Evolutionary conservation across 352 stramenopile species (phyloP).

Genomic region (Globisporangium sylvaticum): DNA sequence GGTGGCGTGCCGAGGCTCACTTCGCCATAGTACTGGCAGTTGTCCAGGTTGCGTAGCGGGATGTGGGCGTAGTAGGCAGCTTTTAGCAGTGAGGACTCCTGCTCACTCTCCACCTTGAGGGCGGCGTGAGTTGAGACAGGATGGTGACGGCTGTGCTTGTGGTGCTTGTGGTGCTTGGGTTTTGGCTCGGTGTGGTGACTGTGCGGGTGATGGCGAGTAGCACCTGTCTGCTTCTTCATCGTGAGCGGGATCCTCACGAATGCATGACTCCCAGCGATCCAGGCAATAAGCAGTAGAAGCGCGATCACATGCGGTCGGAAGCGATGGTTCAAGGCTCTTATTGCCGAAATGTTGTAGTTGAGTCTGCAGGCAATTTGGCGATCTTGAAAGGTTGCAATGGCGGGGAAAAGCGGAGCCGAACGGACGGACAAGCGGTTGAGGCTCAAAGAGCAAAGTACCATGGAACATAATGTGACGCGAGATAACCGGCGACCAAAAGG

Average conservation of each 20-base stretch:
- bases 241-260: slow-evolving; percentile 14
- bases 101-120: slow-evolving; percentile 9
- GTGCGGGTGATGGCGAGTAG: background rate
- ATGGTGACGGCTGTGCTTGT: background rate
- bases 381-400: background rate
- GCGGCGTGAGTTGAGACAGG: background rate
- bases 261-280: background rate
- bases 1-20: slow-evolving; percentile 30
- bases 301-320: background rate
- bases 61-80: slow-evolving; percentile 10
- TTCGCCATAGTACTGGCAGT: slow-evolving; percentile 26
- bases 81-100: background rate
- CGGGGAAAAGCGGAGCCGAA: background rate
- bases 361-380: background rate
- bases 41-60: slow-evolving; percentile 22
- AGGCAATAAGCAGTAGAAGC: background rate
- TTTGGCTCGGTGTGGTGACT: background rate
- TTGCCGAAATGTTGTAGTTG: background rate
- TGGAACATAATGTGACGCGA: background rate
- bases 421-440: background rate
- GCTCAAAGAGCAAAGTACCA: background rate
- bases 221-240: background rate
- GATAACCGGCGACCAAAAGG: background rate
- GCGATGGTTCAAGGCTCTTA: background rate
- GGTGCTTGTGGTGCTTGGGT: background rate